Evolutionary conservation across 306 rosid species (phyloP).

Genomic region (Quercus robur): DNA sequence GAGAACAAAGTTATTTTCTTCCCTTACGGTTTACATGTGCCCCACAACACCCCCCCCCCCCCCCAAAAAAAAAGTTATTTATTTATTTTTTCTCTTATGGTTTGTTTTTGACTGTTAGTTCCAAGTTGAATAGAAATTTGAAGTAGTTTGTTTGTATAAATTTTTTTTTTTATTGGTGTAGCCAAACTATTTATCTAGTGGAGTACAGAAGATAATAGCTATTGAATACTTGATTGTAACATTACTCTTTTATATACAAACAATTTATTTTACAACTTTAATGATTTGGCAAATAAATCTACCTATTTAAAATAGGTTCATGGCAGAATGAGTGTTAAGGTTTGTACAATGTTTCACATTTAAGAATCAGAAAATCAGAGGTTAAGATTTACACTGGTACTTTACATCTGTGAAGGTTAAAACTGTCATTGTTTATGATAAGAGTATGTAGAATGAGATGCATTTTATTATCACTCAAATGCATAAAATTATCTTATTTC

Average conservation of each 20-base stretch:
- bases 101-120: neutral
- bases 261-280: neutral
- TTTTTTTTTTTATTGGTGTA: neutral
- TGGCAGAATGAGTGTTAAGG: neutral
- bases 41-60: too few relatives aligned
- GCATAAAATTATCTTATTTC: neutral
- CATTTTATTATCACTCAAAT: neutral
- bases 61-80: neutral
- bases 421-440: neutral
- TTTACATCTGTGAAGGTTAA: neutral
- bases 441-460: neutral
- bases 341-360: neutral
- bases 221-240: neutral
- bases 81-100: neutral
- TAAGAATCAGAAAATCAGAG: neutral
- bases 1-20: neutral
- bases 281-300: too few relatives aligned
- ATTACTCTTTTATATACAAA: neutral
- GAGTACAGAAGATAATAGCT: neutral
- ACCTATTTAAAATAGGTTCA: neutral
- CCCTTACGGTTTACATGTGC: neutral
- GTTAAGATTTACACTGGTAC: neutral
- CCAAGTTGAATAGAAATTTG: slow-evolving; percentile 6
- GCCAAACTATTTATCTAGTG: neutral
- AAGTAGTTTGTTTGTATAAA: slow-evolving; percentile 4